Base-by-base conservation (phyloP, 768 basidiomycete species). In the Suillus spraguei region DNA sequence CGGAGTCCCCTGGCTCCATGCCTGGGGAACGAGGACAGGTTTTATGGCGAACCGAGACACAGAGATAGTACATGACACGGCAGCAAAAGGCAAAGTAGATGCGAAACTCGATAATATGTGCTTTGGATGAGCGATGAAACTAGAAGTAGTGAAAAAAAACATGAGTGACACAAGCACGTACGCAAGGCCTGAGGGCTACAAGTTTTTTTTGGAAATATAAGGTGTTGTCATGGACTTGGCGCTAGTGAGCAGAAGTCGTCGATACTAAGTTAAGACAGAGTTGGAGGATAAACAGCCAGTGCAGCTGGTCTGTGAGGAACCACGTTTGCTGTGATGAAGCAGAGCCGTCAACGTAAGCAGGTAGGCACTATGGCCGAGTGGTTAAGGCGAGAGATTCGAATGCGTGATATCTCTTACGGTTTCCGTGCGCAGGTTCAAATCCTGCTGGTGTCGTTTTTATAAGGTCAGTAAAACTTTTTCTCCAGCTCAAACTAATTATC, bases 351-450 rank as follows among this genome's bases (percentile, higher is more conserved):
- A 1, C 2, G 2, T 28, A 11, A 7, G 2, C 22, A 20, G 4
- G 17, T 4, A 44, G 77, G 76, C 77, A 80, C 85, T 85, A 87
- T 86, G 86, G 85, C 86, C 85, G 85, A 87, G 85, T 87, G 86
- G 86, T 87, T 87, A 87, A 84, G 85, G 86, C 86, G 86, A 86
- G 81, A 85, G 85, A 87, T 86, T 87, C 81, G 84, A 85, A 85
- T 65, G 50, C 4, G 62, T 65, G 71, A 69, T 60, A 75, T 75
- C 74, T 75, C 76, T 75, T 75, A 72, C 74, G 76, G 76, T 75
- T 75, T 11, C 76, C 76, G 74, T 70, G 76, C 76, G 76, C 75
- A 76, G 75, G 75, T 76, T 76, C 75, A 77, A 76, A 76, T 76
- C 75, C 75, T 76, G 75, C 76, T 78, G 76, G 76, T 77, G 75